Evolutionary conservation across 768 basidiomycete species (phyloP), one percentile per base, ranked within the genome.

Genomic region (Agrocybe pediades): DNA sequence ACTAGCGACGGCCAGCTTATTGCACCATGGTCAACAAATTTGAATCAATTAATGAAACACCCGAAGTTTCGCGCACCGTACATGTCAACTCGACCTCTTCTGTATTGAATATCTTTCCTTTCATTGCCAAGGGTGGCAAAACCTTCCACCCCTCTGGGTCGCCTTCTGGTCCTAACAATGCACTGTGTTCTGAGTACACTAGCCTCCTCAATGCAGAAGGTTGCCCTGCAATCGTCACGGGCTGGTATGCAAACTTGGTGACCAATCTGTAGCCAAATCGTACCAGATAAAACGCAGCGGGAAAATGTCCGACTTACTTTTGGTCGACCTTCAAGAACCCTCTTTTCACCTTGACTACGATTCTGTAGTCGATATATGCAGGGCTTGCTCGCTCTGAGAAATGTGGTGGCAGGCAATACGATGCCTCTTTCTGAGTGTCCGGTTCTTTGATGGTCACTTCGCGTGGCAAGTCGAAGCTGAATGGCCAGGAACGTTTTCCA

Each of bases 331-430:
- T 77, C 51, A 86, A 65, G 16, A 74, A 65, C 1, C 77, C 72
- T 19, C 81, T 76, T 59, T 74, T 78, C 26, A 85, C 64, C 1
- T 74, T 84, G 21, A 80, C 78, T 13, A 74, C 63, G 7, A 84
- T 59, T 59, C 73, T 76, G 63, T 85, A 86, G 52, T 85, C 83
- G 48, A 85, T 72, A 56, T 82, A 84, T 15, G 73, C 80, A 1
- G 78, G 76, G 41, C 81, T 80, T 1, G 77, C 81, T 23, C 79
- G 71, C 63, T 85, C 83, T 1, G 80, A 76, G 56, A 83, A 85
- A 30, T 69, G 79, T 6, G 81, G 79, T 1, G 84, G 83, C 13
- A 83, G 70, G 3, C 67, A 68, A 45, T 78, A 80, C 5, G 33
- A 36, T 6, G 50, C 52, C 11, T 67, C 69, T 49, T 61, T 68